Evolutionary conservation across 1,139 yeast species (phyloP), one percentile per base, ranked within the genome.

Genomic region (Scheffersomyces insectosa): DNA sequence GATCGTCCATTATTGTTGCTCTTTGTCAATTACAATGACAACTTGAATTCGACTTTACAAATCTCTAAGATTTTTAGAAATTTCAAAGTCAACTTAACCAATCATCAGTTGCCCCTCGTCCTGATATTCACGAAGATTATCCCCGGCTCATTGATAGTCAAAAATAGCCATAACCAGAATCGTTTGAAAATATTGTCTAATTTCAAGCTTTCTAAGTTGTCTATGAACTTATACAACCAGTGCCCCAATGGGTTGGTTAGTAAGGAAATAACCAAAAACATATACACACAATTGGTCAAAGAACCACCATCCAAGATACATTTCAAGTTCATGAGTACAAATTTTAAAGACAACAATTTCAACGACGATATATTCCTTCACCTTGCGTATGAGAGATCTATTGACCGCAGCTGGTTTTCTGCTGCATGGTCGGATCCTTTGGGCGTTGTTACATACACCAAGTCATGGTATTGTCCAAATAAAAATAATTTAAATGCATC

Each of bases 401-500:
- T 79, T 4, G 97, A 91, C 58, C 83, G 81, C 48, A 81, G 79
- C 45, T 91, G 97, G 97, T 73, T 89, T 39, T 81, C 85, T 25
- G 95, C 89, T 0, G 85, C 96, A 0, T 89, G 97, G 95, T 77
- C 95, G 0, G 97, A 91, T 57, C 93, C 93, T 40, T 75, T 78
- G 56, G 97, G 97, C 0, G 71, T 72, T 8, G 74, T 80, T 6
- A 79, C 84, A 7, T 74, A 74, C 44, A 77, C 84, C 1, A 85
- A 83, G 51, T 79, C 91, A 1, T 85, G 91, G 91, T 75, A 72
- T 51, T 72, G 82, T 55, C 60, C 79, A 5, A 39, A 56, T 34
- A 63, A 41, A 36, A 51, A 5, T 3, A 41, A 51, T n/a, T 28
- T 45, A 4, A 43, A 42, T 13, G 46, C 41, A 5, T 38, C 39